phyloP scores from a whole-genome alignment of 352 stramenopile genomes.

The Globisporangium middletonii region DNA sequence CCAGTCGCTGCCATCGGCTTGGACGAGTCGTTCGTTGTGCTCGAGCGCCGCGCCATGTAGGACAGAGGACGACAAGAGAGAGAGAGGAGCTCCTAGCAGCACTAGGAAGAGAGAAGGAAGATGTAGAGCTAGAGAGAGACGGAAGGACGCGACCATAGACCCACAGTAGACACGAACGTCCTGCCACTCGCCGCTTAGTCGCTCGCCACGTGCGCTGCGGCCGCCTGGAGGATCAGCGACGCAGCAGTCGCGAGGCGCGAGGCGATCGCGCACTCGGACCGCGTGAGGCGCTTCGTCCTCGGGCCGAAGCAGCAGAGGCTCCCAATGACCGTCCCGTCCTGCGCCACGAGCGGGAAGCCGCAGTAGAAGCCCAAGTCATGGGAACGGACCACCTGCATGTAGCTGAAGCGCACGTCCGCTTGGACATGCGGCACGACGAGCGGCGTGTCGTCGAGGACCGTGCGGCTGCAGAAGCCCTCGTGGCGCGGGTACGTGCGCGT shows the following conservation, averaged over 20 bases:
- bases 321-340: constrained; percentile 40
- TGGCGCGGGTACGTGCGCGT: constrained; percentile 38
- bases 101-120: too few relatives aligned
- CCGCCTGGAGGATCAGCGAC: constrained; percentile 31
- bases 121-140: too few relatives aligned
- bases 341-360: constrained; percentile 51
- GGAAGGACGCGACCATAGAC: too few relatives aligned
- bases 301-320: constrained; percentile 54
- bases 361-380: constrained; percentile 67
- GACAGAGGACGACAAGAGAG: not conserved
- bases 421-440: constrained; percentile 52
- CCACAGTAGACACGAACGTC: too few relatives aligned
- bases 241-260: constrained; percentile 46
- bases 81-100: not conserved
- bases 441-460: constrained; percentile 49
- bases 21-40: constrained; percentile 72
- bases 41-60: constrained; percentile 26
- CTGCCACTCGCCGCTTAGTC: too few relatives aligned
- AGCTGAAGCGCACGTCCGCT: constrained; percentile 55
- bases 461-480: constrained; percentile 56
- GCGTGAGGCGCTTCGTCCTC: constrained; percentile 39
- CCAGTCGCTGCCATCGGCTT: constrained; percentile 15
- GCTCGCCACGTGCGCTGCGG: too few relatives aligned
- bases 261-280: constrained; percentile 52
- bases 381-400: constrained; percentile 22